Base-by-base conservation (phyloP, 139 green algal species). In the Tetradesmus lagerheimii region DNA sequence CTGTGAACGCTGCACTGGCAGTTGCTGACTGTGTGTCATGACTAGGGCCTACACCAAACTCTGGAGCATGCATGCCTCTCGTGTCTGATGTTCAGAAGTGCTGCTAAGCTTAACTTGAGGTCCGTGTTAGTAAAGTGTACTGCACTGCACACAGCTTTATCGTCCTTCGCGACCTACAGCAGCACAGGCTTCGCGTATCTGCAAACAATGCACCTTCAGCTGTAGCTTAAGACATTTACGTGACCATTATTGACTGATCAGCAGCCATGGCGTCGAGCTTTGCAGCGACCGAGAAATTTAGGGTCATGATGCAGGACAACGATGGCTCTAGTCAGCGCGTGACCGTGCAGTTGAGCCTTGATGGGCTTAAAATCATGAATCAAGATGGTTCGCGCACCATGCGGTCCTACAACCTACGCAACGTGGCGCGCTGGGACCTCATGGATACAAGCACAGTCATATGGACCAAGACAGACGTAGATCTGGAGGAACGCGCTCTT, bases 401-500 rank as follows among this genome's bases (percentile, higher is more conserved):
- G 83, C 92, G 92, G 53, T 96, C 96, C 11, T 98, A 97, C 83
- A 94, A 97, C n/a, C 91, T 99, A 27, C 94, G 95, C 77, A 93
- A 98, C 89, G 98, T 99, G 85, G 94, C 82, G 31, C 80, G 91
- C 41, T 96, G 92, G 92, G 89, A 93, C 43, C 89, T 96, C 78
- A 82, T 94, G 12, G 93, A 94, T 67, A 94, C 50, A 39, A 95
- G 80, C 82, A 91, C 98, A 18, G 83, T 97, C 15, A 90, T 99
- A 12, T 98, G 97, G 91, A 98, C 95, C 3, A 95, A 96, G 66
- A 97, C 94, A 31, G 93, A 94, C 41, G 92, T 94, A 45, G 97
- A 99, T 37, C 92, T 98, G 57, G 97, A 98, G 93, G 97, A 99
- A 90, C 88, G 93, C 1, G 94, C 95, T 23, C 92, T 98, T 6